These are phyloP conservation scores for Ascochyta fabae DNA, from an alignment of 2,329 filamentous ascomycete genomes.

Conservation along the genomic window DNA sequence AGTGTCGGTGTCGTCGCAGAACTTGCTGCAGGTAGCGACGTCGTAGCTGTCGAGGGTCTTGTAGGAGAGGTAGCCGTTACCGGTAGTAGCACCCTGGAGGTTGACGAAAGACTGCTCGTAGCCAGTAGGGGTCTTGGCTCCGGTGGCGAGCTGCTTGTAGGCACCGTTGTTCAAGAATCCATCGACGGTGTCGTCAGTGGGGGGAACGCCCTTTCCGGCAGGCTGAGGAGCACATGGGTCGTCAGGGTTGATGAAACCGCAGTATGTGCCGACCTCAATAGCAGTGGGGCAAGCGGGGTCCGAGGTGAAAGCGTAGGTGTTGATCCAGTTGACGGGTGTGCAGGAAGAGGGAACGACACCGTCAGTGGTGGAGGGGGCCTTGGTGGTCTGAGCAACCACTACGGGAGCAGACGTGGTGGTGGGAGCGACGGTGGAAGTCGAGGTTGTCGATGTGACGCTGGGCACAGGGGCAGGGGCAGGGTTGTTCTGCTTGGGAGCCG, in stretches of 20 bases:
- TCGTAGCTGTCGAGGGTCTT: conserved; percentile 33
- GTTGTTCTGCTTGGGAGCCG: conserved; percentile 1
- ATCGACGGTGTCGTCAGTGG: conserved; percentile 30
- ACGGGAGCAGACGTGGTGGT: conserved; percentile 3
- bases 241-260: conserved; percentile 36
- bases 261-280: conserved; percentile 35
- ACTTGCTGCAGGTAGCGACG: conserved; percentile 24
- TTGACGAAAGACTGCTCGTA: conserved; percentile 29
- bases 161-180: conserved; percentile 32
- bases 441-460: not conserved
- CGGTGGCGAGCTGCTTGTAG: conserved; percentile 32
- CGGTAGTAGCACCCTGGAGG: conserved; percentile 24
- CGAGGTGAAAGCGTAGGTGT: conserved; percentile 32
- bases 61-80: conserved; percentile 32
- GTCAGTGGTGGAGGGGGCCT: conserved; percentile 25
- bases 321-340: conserved; percentile 29
- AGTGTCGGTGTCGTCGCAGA: conserved; percentile 25
- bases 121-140: conserved; percentile 28
- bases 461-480: conserved; percentile 1
- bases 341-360: conserved; percentile 27
- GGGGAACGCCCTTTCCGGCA: conserved; percentile 27
- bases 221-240: conserved; percentile 39
- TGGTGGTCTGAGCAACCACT: conserved; percentile 11
- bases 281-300: conserved; percentile 29
- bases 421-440: conserved; percentile 1